phyloP scores from a whole-genome alignment of 805 yeast species.

The Spathaspora girioi region DNA sequence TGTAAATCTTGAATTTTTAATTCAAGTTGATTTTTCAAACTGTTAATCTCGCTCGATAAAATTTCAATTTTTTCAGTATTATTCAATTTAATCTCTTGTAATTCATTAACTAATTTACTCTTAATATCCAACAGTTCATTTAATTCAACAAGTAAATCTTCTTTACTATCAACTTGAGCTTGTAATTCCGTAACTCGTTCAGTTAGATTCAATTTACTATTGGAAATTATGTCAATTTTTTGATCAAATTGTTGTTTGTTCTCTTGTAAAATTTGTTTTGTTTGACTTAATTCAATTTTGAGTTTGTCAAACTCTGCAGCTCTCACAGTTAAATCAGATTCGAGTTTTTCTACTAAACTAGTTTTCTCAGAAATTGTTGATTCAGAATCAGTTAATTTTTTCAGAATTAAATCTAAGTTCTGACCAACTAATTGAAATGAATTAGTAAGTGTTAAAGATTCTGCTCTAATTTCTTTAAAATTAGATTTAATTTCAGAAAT shows the following conservation, averaged over 20 bases:
- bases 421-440: neutral
- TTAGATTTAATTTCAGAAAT: neutral
- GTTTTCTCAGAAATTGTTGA: neutral
- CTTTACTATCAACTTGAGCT: neutral
- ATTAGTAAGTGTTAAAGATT: neutral
- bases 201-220: neutral
- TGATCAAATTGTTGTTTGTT: neutral
- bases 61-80: neutral
- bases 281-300: neutral
- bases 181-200: constrained; percentile 3
- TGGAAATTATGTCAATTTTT: neutral
- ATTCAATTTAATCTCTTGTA: neutral
- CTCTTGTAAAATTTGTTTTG: neutral
- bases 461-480: neutral
- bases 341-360: neutral
- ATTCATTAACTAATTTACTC: neutral
- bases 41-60: neutral
- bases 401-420: neutral
- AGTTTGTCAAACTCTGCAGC: neutral
- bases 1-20: neutral
- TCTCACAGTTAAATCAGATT: neutral
- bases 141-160: neutral
- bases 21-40: neutral
- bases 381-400: neutral
- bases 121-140: neutral